phyloP scores from a whole-genome alignment of 2,329 filamentous ascomycete genomes.

The Keithomyces neogunnii region DNA sequence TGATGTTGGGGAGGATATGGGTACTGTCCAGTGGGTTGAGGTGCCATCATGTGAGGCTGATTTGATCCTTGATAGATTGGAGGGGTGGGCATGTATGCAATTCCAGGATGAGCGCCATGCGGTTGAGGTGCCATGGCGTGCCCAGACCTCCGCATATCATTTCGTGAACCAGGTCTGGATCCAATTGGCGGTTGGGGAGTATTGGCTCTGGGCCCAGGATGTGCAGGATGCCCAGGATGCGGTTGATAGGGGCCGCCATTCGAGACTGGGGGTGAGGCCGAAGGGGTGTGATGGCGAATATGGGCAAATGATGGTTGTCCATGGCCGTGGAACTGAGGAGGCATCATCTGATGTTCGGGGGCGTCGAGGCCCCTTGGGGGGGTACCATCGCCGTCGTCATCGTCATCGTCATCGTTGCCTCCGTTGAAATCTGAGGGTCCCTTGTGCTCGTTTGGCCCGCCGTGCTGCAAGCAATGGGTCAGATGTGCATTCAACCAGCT shows the following conservation, averaged over 20 bases:
- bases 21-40: conserved; percentile 32
- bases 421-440: conserved; percentile 87
- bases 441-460: conserved; percentile 90
- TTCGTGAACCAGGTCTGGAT: conserved; percentile 64
- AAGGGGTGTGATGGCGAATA: conserved; percentile 73
- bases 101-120: conserved; percentile 52
- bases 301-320: conserved; percentile 58
- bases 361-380: conserved; percentile 58
- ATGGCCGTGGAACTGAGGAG: conserved; percentile 61
- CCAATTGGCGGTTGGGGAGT: conserved; percentile 70
- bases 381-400: conserved; percentile 61
- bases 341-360: conserved; percentile 53
- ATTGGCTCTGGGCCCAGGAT: conserved; percentile 53
- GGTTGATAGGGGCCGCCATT: conserved; percentile 66
- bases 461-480: conserved; percentile 53
- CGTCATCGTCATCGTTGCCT: conserved; percentile 77
- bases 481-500: conserved; percentile 9
- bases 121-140: conserved; percentile 65
- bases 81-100: conserved; percentile 77
- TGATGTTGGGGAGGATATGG: conserved; percentile 20
- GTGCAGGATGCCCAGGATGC: conserved; percentile 23
- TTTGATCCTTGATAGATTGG: conserved; percentile 59
- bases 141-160: conserved; percentile 66
- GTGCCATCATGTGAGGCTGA: conserved; percentile 23
- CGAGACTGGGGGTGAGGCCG: conserved; percentile 78